phyloP scores from a whole-genome alignment of 179 eudicot genomes.

The Amaranthus tricolor region DNA sequence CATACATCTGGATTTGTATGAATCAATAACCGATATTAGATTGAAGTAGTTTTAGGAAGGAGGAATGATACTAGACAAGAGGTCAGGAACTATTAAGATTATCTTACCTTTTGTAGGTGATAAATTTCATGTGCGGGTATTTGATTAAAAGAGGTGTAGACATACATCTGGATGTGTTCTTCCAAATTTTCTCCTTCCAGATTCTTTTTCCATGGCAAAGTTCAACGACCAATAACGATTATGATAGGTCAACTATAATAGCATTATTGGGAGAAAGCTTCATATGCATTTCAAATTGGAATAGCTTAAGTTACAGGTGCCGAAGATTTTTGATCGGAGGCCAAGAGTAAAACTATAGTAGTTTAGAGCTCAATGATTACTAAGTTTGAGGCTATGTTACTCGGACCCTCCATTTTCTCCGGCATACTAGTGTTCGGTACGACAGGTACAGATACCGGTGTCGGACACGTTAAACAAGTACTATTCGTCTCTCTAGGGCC shows the following conservation, averaged over 20 bases:
- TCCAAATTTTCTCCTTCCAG: not conserved
- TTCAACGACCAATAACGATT: not conserved
- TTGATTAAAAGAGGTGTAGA: not conserved
- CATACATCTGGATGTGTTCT: conserved; percentile 6
- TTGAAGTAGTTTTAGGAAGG: not conserved
- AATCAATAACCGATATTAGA: no score
- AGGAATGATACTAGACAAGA: conserved; percentile 2
- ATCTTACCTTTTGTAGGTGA: not conserved
- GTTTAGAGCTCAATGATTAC: not conserved
- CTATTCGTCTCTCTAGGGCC: no score
- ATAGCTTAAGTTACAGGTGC: no score
- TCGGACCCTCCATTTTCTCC: no score
- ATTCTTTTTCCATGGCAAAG: not conserved
- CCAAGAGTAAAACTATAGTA: not conserved
- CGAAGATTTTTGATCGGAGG: no score
- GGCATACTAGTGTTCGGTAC: no score
- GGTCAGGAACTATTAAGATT: not conserved
- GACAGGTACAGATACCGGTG: no score
- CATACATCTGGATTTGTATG: no score
- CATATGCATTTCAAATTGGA: no score
- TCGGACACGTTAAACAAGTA: no score
- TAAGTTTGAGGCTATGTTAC: no score
- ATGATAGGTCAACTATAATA: not conserved
- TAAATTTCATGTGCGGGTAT: not conserved
- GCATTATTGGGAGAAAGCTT: no score